Conservation (phyloP, 106 monocot genomes). For the Phalaenopsis aphrodite region DNA sequence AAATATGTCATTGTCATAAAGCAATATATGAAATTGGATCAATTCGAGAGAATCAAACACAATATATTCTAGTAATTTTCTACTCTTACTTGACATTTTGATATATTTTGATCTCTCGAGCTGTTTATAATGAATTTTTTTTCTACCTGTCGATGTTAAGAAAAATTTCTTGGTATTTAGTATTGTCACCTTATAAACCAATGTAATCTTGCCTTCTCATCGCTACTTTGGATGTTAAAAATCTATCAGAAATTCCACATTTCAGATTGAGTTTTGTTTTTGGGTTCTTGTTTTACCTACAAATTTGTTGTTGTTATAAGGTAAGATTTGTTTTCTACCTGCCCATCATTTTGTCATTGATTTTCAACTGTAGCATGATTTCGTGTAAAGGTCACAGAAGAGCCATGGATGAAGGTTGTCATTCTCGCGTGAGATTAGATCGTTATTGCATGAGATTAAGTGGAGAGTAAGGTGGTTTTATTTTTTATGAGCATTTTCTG, state of each 20-base stretch:
- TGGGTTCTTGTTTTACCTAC: background rate
- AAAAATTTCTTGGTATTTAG: constrained; percentile 98
- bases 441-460: no score
- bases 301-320: no score
- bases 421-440: no score
- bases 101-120: background rate
- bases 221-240: constrained; percentile 88
- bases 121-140: background rate
- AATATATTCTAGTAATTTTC: constrained; percentile 77
- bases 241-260: constrained; percentile 89
- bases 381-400: no score
- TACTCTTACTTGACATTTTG: background rate
- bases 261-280: constrained; percentile 42
- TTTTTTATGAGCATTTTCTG: no score
- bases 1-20: constrained; percentile 91
- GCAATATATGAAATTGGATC: constrained; percentile 95
- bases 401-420: no score
- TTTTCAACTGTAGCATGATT: no score
- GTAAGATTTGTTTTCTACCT: no score
- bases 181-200: constrained; percentile 83
- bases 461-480: no score
- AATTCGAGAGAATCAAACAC: constrained; percentile 67
- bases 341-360: no score
- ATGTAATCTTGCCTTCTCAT: constrained; percentile 99
- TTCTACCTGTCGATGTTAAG: constrained; percentile 54